A percentile compares a stretch with the other conserved stretches of the same genome.
Conservation (phyloP, 192 early-diverging fungal genomes). For the Umbelopsis sp. region DNA sequence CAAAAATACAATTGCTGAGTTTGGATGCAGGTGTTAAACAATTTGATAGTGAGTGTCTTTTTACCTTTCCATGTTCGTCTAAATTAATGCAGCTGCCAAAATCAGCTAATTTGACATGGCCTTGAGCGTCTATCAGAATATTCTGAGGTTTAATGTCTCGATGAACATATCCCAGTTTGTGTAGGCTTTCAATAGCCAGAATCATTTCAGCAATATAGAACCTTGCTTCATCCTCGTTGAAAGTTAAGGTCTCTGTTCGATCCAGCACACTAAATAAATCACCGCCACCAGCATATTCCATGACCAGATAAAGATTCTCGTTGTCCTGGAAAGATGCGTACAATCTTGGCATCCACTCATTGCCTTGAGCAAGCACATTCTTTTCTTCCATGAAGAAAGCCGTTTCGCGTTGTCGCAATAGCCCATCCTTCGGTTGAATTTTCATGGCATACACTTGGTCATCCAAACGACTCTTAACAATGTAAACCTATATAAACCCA, state of each 20-base stretch:
- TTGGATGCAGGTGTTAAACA: conserved; percentile 46
- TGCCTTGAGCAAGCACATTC: conserved; percentile 70
- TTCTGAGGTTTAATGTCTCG: conserved; percentile 75
- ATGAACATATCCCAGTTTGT: conserved; percentile 89
- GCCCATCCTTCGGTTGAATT: conserved; percentile 69
- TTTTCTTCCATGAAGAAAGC: conserved; percentile 89
- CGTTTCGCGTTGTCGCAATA: conserved; percentile 74
- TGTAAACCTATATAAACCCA: conserved; percentile 60
- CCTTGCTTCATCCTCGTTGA: conserved; percentile 75
- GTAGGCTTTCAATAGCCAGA: conserved; percentile 77
- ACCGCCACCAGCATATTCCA: conserved; percentile 97
- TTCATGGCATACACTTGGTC: conserved; percentile 82
- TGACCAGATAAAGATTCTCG: conserved; percentile 88
- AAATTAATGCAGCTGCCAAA: conserved; percentile 78
- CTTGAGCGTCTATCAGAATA: conserved; percentile 59
- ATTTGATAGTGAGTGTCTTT: neutral
- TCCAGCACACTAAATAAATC: conserved; percentile 93
- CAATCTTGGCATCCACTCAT: conserved; percentile 70
- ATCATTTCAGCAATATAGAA: conserved; percentile 92
- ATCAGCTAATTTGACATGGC: conserved; percentile 68
- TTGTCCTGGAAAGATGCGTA: conserved; percentile 85
- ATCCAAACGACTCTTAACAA: conserved; percentile 74
- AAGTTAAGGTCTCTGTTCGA: conserved; percentile 73
- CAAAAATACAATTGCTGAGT: neutral
- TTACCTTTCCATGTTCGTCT: conserved; percentile 44